Percentiles rank a stretch among this genome's conserved stretches.
These are phyloP conservation scores for Sporobolomyces pararoseus DNA, from an alignment of 768 basidiomycete genomes.

Conservation along the genomic window DNA sequence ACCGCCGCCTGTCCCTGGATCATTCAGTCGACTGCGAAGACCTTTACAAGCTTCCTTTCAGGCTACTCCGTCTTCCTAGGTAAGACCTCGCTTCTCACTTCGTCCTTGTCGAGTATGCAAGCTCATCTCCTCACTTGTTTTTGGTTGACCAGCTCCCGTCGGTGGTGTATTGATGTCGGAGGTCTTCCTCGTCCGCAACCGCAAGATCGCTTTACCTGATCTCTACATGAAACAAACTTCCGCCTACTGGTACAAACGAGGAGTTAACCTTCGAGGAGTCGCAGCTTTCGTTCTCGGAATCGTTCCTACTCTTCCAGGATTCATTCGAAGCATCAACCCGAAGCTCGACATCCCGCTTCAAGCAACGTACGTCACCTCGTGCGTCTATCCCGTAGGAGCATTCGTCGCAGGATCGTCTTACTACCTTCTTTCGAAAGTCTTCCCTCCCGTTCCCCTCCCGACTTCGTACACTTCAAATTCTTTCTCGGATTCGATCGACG, in stretches of 20 bases:
- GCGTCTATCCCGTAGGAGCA: constrained; percentile 14
- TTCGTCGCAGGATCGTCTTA: neutral
- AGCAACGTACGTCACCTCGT: constrained; percentile 7
- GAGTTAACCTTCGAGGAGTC: constrained; percentile 70
- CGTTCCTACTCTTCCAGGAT: constrained; percentile 45
- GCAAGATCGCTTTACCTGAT: constrained; percentile 31
- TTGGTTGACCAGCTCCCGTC: constrained; percentile 28
- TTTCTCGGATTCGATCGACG: neutral
- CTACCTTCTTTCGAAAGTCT: neutral
- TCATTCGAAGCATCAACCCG: constrained; percentile 30
- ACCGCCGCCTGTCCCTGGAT: constrained; percentile 25
- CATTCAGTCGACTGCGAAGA: constrained; percentile 19
- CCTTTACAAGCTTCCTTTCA: constrained; percentile 74
- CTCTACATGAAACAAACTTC: constrained; percentile 53
- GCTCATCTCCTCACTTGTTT: constrained; percentile 34
- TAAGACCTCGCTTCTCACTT: constrained; percentile 45
- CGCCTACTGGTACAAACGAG: constrained; percentile 17
- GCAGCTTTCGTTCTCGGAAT: constrained; percentile 63
- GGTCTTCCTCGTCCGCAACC: constrained; percentile 41
- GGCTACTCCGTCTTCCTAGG: constrained; percentile 70
- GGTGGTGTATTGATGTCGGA: constrained; percentile 43
- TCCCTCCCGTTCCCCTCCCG: constrained; percentile 26
- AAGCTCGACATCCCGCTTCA: constrained; percentile 31
- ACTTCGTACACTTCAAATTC: neutral
- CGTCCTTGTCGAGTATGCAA: too few relatives aligned